A percentile compares a stretch with the other conserved stretches of the same genome.
These are phyloP conservation scores for Dictyostelium firmibasis DNA, from an alignment of 78 protist species.

Conservation along the genomic window DNA sequence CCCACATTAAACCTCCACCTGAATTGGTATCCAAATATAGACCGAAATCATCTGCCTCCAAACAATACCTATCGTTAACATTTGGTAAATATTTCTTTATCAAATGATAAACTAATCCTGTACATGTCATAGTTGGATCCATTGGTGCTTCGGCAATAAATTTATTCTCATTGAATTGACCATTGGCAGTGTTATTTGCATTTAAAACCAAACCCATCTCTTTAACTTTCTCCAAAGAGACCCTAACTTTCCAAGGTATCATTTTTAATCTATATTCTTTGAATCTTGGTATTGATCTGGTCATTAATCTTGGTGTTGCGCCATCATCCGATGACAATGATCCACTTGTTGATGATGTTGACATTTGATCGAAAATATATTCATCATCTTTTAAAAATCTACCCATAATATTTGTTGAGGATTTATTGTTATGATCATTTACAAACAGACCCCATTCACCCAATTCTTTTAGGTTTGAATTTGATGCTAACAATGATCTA, in stretches of 20 bases:
- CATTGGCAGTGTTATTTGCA: background rate
- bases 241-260: slow-evolving; percentile 69
- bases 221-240: slow-evolving; percentile 20
- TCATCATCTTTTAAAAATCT: slow-evolving; percentile 58
- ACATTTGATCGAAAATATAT: slow-evolving; percentile 23
- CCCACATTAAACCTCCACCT: background rate
- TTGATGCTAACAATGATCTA: slow-evolving; percentile 22
- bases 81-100: slow-evolving; percentile 32
- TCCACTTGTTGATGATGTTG: background rate
- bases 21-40: slow-evolving; percentile 9
- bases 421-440: background rate
- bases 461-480: slow-evolving; percentile 47
- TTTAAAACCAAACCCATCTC: slow-evolving; percentile 35
- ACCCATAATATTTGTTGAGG: background rate
- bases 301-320: background rate
- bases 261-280: slow-evolving; percentile 51
- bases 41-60: slow-evolving; percentile 74
- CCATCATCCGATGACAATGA: background rate
- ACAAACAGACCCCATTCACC: slow-evolving; percentile 81
- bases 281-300: background rate
- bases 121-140: slow-evolving; percentile 75
- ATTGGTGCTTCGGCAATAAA: slow-evolving; percentile 51
- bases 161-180: background rate
- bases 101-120: slow-evolving; percentile 55
- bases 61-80: background rate